These are phyloP conservation scores for Dactylellina drechsleri DNA, from an alignment of 2,329 filamentous ascomycete species.

Conservation along the genomic window DNA sequence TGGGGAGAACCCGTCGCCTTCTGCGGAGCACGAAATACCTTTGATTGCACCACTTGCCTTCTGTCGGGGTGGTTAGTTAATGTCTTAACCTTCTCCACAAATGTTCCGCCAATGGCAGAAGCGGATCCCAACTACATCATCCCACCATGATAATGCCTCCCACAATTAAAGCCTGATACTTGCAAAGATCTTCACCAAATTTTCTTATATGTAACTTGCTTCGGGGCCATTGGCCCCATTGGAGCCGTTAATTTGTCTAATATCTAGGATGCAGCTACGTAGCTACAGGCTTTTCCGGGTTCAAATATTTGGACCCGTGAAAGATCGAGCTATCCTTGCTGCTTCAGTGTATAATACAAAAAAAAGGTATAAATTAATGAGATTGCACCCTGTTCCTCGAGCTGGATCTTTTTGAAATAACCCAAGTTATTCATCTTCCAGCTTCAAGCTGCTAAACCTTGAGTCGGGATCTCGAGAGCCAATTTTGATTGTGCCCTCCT, in stretches of 20 bases:
- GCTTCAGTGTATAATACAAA: constrained; percentile 13
- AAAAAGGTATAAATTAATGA: constrained; percentile 48
- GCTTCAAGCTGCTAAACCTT: constrained; percentile 28
- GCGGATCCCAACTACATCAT: constrained; percentile 18
- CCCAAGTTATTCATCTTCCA: constrained; percentile 21
- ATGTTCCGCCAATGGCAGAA: constrained; percentile 53
- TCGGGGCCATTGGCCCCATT: constrained; percentile 53
- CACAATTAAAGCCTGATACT: constrained; percentile 4
- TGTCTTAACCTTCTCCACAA: constrained; percentile 51
- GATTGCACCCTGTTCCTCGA: constrained; percentile 28
- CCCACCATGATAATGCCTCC: background rate
- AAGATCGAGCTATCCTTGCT: constrained; percentile 13
- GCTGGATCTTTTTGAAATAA: constrained; percentile 22
- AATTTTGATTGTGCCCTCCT: constrained; percentile 21
- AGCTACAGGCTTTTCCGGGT: constrained; percentile 15
- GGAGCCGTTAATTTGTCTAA: constrained; percentile 28
- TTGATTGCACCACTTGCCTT: constrained; percentile 7
- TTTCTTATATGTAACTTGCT: constrained; percentile 25
- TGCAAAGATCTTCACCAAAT: constrained; percentile 33
- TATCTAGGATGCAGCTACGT: constrained; percentile 9
- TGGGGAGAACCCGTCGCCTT: constrained; percentile 14
- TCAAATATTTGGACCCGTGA: constrained; percentile 15
- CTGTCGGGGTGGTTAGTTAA: background rate
- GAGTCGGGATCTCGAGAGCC: constrained; percentile 22
- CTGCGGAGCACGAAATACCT: constrained; percentile 6